These are phyloP conservation scores for Tuber brumale DNA, from an alignment of 495 filamentous ascomycete species.

Conservation along the genomic window DNA sequence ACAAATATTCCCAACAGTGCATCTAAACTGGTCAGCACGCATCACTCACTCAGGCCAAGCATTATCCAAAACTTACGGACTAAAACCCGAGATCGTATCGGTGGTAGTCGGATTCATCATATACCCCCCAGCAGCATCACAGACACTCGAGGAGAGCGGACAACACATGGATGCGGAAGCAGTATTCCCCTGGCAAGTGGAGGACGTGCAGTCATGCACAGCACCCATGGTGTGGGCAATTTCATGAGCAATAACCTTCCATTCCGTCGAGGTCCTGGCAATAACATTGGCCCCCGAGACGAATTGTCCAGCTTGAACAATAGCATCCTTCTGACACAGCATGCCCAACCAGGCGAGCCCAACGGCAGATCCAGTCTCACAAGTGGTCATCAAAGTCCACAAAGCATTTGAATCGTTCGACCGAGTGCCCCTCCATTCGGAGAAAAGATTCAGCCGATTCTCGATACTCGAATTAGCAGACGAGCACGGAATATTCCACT, in stretches of 20 bases:
- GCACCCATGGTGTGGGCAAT: constrained; percentile 93
- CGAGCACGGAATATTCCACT: constrained; percentile 75
- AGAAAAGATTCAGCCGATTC: constrained; percentile 78
- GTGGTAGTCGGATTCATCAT: constrained; percentile 94
- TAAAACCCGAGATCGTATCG: constrained; percentile 66
- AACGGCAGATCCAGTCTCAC: constrained; percentile 76
- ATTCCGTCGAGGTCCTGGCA: constrained; percentile 72
- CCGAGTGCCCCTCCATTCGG: constrained; percentile 69
- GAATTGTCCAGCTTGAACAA: constrained; percentile 30
- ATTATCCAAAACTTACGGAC: constrained; percentile 45
- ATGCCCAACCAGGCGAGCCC: constrained; percentile 91
- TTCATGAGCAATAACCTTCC: constrained; percentile 97
- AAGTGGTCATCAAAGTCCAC: constrained; percentile 87
- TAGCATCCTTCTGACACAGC: constrained; percentile 61
- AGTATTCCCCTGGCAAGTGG: constrained; percentile 58
- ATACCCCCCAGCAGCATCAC: constrained; percentile 68
- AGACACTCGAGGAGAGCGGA: constrained; percentile 61
- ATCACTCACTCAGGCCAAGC: background rate
- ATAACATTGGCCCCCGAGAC: constrained; percentile 85
- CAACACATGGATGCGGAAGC: constrained; percentile 76
- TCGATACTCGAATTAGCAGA: constrained; percentile 56
- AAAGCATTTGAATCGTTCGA: constrained; percentile 72
- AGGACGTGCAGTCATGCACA: constrained; percentile 76
- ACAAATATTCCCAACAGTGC: constrained; percentile 89
- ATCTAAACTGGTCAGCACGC: constrained; percentile 42